phyloP scores from a whole-genome alignment of 495 filamentous ascomycete species.

The Aspergillus homomorphus region DNA sequence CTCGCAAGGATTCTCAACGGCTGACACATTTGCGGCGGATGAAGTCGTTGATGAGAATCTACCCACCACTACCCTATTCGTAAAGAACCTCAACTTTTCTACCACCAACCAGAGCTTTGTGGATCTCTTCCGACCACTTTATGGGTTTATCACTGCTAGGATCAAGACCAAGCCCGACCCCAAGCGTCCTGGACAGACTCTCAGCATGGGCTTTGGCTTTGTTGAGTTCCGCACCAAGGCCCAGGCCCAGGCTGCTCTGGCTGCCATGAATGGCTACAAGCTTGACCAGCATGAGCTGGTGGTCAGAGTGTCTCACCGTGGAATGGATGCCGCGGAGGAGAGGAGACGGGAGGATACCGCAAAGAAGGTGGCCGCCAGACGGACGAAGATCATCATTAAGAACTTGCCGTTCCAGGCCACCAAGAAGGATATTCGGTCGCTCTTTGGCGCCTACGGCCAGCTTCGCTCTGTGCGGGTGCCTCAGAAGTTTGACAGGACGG shows the following conservation, averaged over 20 bases:
- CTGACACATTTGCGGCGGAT: conserved; percentile 54
- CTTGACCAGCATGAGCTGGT: conserved; percentile 82
- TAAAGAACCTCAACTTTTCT: conserved; percentile 90
- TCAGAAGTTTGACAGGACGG: conserved; percentile 83
- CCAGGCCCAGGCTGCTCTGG: conserved; percentile 73
- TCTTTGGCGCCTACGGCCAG: conserved; percentile 88
- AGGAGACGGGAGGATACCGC: conserved; percentile 72
- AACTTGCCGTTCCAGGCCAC: conserved; percentile 94
- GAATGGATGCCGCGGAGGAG: conserved; percentile 81
- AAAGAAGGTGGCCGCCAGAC: conserved; percentile 67
- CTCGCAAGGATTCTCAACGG: conserved; percentile 50
- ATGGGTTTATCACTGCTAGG: conserved; percentile 78
- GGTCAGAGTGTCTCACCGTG: conserved; percentile 81
- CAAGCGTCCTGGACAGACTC: conserved; percentile 74
- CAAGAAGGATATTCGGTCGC: conserved; percentile 82
- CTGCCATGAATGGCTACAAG: conserved; percentile 79
- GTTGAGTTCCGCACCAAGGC: conserved; percentile 76
- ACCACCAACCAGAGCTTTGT: conserved; percentile 73
- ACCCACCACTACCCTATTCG: conserved; percentile 77
- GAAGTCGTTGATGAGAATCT: conserved; percentile 44
- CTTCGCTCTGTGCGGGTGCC: conserved; percentile 89
- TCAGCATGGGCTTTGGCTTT: conserved; percentile 98
- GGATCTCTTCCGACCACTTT: conserved; percentile 71
- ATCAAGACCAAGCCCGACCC: conserved; percentile 87
- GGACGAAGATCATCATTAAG: conserved; percentile 95